Base-by-base conservation (phyloP, 805 yeast species). In the Yarrowia sp. region DNA sequence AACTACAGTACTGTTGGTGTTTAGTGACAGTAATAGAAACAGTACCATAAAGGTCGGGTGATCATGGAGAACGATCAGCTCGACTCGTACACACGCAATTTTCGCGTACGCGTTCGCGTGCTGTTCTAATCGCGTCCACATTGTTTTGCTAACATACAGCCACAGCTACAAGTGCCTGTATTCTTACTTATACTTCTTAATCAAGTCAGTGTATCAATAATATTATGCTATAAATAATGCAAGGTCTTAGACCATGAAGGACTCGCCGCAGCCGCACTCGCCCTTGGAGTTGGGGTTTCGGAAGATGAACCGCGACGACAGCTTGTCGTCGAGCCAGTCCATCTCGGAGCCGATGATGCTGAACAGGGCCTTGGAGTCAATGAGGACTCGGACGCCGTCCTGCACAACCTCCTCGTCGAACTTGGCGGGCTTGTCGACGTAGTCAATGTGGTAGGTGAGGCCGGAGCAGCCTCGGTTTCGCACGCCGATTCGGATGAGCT, bases 221-320 rank as follows among this genome's bases (percentile, higher is more conserved):
- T 35, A 27, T 38, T 55, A 55, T 55, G 61, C 61, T 38, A 55
- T 55, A 55, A 55, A 55, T 55, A 55, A 55, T 51, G 58, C 58
- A 51, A 39, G 25, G 29, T 27, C 35, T 27, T 77, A 92, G 8
- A 93, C 97, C 97, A 92, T 94, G 74, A 94, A 94, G 5, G 97
- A 90, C 77, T 94, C 99, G 61, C 99, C 99, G 74, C 99, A 94
- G 12, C 99, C 99, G 76, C 99, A 94, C 55, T 96, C 89, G 31
- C 98, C 99, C 77, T 93, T 94, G 38, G 96, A 88, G 76, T 94
- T 94, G 65, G 99, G 99, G 74, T 94, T 94, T 72, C 82, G 87
- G 80, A 94, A 94, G 18, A 94, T 90, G 72, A 94, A 94, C 70
- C 96, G 83, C 13, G 94, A 85, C 31, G 91, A 82, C 65, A 94